These are phyloP conservation scores for Lupinus albus DNA, from an alignment of 306 rosid species.

Conservation along the genomic window DNA sequence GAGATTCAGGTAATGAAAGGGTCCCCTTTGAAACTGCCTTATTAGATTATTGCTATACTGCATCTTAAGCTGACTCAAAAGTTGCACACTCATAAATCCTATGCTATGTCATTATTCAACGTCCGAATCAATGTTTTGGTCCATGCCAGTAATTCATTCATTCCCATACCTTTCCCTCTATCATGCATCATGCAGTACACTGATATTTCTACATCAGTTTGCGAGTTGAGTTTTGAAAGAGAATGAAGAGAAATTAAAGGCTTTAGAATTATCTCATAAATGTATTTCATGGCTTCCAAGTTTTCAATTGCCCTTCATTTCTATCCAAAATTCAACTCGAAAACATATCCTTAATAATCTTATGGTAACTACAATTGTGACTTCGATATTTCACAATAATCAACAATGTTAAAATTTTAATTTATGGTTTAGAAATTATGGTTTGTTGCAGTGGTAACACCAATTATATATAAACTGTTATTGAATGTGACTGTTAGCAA, in stretches of 20 bases:
- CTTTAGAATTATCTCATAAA: too few species aligned
- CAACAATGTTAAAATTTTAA: neutral
- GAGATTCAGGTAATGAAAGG: conserved; percentile 49
- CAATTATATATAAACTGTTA: neutral
- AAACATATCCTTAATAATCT: too few species aligned
- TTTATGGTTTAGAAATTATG: conserved; percentile 4
- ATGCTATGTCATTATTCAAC: conserved; percentile 17
- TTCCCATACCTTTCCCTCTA: conserved; percentile 36
- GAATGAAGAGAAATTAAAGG: too few species aligned
- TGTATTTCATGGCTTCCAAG: too few species aligned
- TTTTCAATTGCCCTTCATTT: too few species aligned
- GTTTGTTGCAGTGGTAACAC: conserved; percentile 4
- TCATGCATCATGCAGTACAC: conserved; percentile 22
- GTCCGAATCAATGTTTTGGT: conserved; percentile 42
- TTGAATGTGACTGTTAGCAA: conserved; percentile 6
- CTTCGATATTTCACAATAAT: too few species aligned
- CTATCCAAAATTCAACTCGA: too few species aligned
- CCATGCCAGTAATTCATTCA: conserved; percentile 22
- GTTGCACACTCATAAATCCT: conserved; percentile 27
- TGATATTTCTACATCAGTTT: conserved; percentile 34
- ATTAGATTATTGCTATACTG: neutral
- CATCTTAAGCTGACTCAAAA: conserved; percentile 55
- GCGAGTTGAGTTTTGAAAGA: too few species aligned
- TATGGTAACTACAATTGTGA: too few species aligned
- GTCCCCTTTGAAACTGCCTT: conserved; percentile 44